Evolutionary conservation across 352 stramenopile species (phyloP).

Genomic region (Phytophthora quininea): DNA sequence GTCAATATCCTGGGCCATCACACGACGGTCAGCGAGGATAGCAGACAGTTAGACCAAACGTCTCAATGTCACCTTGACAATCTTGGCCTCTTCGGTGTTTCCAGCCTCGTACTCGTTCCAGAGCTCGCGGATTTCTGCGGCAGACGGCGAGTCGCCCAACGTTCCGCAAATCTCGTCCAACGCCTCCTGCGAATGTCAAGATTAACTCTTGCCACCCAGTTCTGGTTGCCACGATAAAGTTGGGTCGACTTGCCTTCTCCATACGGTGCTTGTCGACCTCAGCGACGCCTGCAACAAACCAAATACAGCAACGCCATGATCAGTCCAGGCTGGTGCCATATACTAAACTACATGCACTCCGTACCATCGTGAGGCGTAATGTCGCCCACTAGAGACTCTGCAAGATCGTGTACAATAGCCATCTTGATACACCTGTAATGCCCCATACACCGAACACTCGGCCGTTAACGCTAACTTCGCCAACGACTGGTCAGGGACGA

Average conservation of each 20-base stretch:
- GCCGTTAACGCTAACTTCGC: not conserved
- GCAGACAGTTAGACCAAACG: not conserved
- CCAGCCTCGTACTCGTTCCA: conserved; percentile 91
- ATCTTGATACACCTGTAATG: conserved; percentile 85
- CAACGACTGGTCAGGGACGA: conserved; percentile 18
- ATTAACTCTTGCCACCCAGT: not conserved
- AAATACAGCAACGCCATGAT: conserved; percentile 3
- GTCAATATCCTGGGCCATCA: conserved; percentile 84
- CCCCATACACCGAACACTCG: conserved; percentile 2
- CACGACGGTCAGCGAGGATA: conserved; percentile 3
- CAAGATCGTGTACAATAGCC: conserved; percentile 93
- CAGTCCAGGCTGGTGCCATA: not conserved
- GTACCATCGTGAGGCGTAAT: conserved; percentile 91
- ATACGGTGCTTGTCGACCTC: conserved; percentile 90
- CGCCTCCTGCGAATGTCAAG: conserved; percentile 46
- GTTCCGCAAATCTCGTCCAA: conserved; percentile 71
- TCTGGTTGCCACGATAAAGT: too few species aligned
- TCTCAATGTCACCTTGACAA: conserved; percentile 77
- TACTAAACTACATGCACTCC: not conserved
- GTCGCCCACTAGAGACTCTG: conserved; percentile 92
- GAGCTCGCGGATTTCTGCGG: conserved; percentile 69
- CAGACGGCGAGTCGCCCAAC: conserved; percentile 58
- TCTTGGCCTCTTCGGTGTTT: conserved; percentile 78
- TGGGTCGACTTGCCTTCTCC: conserved; percentile 62
- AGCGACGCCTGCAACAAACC: conserved; percentile 62